These are phyloP conservation scores for Collariella sp. DNA, from an alignment of 495 filamentous ascomycete species.

Conservation along the genomic window DNA sequence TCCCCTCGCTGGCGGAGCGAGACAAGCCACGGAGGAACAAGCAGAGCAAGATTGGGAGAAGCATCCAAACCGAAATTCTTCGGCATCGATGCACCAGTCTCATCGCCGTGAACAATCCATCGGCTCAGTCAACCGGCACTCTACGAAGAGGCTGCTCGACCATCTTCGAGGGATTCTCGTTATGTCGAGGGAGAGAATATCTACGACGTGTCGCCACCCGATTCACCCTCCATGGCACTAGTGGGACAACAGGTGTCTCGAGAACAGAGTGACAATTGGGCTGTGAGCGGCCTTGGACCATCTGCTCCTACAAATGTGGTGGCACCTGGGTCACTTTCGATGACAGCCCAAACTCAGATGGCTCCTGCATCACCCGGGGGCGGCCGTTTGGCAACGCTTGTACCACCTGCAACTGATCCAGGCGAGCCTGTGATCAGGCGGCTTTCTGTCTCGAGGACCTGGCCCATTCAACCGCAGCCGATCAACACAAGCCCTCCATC, in stretches of 20 bases:
- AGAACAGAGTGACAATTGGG: slow-evolving; percentile 12
- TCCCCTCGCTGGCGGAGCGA: slow-evolving; percentile 18
- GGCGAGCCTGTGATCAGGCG: slow-evolving; percentile 21
- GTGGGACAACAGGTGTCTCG: slow-evolving; percentile 11
- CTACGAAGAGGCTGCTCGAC: slow-evolving; percentile 5
- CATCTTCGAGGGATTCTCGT: slow-evolving; percentile 18
- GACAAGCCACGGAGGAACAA: neutral
- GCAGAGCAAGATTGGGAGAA: neutral
- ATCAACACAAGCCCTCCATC: slow-evolving; percentile 9
- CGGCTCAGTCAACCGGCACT: slow-evolving; percentile 6
- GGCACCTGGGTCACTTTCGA: neutral
- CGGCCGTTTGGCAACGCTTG: slow-evolving; percentile 13
- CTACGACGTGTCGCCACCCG: slow-evolving; percentile 49
- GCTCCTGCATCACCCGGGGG: slow-evolving; percentile 1
- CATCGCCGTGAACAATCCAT: slow-evolving; percentile 15
- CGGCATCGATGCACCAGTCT: slow-evolving; percentile 11
- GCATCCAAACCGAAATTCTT: slow-evolving; percentile 7
- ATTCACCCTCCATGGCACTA: slow-evolving; percentile 28
- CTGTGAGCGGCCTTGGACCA: slow-evolving; percentile 12
- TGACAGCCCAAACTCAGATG: slow-evolving; percentile 9
- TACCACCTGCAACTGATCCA: slow-evolving; percentile 1
- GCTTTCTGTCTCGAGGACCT: slow-evolving; percentile 37
- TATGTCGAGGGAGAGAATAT: slow-evolving; percentile 36
- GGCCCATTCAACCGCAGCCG: slow-evolving; percentile 31
- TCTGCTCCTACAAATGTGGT: neutral